Evolutionary conservation across 2,329 filamentous ascomycete genomes (phyloP), one percentile per base, ranked within the genome.

Genomic region (Paraconiothyrium brasiliense): DNA sequence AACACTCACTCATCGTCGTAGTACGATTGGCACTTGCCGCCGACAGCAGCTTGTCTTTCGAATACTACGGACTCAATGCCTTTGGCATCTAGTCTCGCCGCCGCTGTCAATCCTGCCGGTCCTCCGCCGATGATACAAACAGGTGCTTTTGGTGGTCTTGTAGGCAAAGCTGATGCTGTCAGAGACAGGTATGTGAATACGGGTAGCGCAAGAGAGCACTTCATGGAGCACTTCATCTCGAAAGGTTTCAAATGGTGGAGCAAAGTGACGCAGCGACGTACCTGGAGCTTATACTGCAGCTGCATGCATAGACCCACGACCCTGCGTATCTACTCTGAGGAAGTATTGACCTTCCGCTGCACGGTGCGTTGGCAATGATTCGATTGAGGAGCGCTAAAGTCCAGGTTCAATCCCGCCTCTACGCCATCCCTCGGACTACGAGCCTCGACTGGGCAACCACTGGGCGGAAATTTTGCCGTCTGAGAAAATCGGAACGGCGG

Each of bases 71-170:
- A 70, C 48, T 75, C 71, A 63, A 76, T 71, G 58, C 75, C 76
- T 58, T 78, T 79, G 16, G 63, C 67, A 54, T 78, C 67, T 1
- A 79, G 69, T 46, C 67, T 69, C 32, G 62, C 71, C 16, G 76
- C 76, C 8, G 76, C 75, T 22, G 75, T 72, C 60, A 79, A 66
- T 27, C 76, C 76, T 22, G 76, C 70, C 0, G 76, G 76, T 9
- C 76, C 76, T n/a, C 75, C 76, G 30, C 76, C 76, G 48, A 79
- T 72, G 60, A 79, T 76, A 65, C 76, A 79, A 13, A 78, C 76
- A 14, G 76, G 76, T 34, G 65, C 67, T 50, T 74, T 64, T 47
- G 70, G 68, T 20, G 61, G 64, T 58, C 57, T 67, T 43, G 63
- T 62, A 14, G 76, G 74, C 64, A 60, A 71, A 41, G 76, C 75